Base-by-base conservation (phyloP, 495 filamentous ascomycete species). In the Corynascus novoguineensis region DNA sequence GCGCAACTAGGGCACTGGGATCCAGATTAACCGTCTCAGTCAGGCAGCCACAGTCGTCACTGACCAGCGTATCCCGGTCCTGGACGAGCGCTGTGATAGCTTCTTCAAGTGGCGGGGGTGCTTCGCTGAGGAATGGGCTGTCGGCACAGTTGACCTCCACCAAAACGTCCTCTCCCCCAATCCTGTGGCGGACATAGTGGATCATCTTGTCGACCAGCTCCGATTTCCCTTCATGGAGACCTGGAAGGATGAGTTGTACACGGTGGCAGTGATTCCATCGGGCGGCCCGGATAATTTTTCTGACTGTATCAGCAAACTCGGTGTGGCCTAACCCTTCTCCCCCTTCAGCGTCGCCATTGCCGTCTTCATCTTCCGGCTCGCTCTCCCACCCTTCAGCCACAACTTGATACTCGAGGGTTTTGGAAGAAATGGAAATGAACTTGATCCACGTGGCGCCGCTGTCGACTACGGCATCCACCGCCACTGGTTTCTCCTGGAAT, bases 11-110 rank as follows among this genome's bases (percentile, higher is more conserved):
- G 31, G 67, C 72, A 25, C 70, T 72, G 3, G 69, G 70, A 56
- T 77, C 73, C 27, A 75, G 67, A 58, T 77, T 75, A 14, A 71
- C 51, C 0, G 64, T 61, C 5, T 63, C 51, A 0, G 72, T 72
- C 45, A 73, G 32, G 12, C 53, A 61, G 22, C 55, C 60, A 55
- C 58, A 72, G 32, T 65, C 60, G 17, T 66, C 65, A 17, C 50
- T 48, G 4, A 69, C 59, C 0, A 65, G 54, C 0, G 48, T 49
- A 35, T 63, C 59, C 5, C 63, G 60, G 19, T 61, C 61, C 12
- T 52, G 55, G 31, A 68, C 34, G 31, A 71, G 63, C 0, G 57
- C 58, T 10, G 41, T 14, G 21, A 69, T 50, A 4, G 67, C 68
- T 1, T 24, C 38, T 1, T 65, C 57, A 6, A 64, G 44, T 0